Base-by-base conservation (phyloP, 2,329 filamentous ascomycete species). In the Stagonosporopsis chrysanthemi region DNA sequence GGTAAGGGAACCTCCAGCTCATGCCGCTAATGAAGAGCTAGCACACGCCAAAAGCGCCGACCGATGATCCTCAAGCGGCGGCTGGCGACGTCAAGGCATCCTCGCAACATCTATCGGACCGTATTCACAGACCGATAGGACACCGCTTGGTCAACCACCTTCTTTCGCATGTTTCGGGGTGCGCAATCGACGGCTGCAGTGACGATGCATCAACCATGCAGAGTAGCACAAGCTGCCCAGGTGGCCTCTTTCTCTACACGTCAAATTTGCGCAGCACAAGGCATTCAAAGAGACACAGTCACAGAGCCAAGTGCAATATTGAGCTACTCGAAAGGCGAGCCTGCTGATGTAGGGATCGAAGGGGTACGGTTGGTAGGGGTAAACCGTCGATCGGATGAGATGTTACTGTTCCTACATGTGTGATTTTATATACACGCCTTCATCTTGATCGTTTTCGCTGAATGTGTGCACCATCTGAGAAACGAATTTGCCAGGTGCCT, bases 11-110 rank as follows among this genome's bases (percentile, higher is more conserved):
- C 24, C 38, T 17, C 47, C 41, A 23, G 17, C 22, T 41, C 41
- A 26, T 35, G 31, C 38, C 53, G 42, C 54, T 56, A 56, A 9
- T 19, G 23, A 24, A 17, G n/a, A 29, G 42, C 48, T 56, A 56
- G 42, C 46, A 49, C 23, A 38, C 24, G 52, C 46, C 36, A 42
- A 38, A 49, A 29, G 42, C 24, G 52, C 46, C 36, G 47, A 38
- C 47, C 47, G 43, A 42, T 38, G 23, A 43, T 43, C n/a, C 39
- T 23, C 28, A 26, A 24, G 22, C 28, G 22, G 36, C 31, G 24
- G 43, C 52, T 38, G 15, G 40, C 23, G 14, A 47, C 40, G 17
- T 9, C 31, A 29, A 19, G n/a, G 15, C 36, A 36, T 29, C 44
- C 19, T 43, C 48, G 43, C 43, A 22, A 39, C 2, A 22, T 33